Evolutionary conservation across 352 stramenopile genomes (phyloP).

Genomic region (Globisporangium spiculum): DNA sequence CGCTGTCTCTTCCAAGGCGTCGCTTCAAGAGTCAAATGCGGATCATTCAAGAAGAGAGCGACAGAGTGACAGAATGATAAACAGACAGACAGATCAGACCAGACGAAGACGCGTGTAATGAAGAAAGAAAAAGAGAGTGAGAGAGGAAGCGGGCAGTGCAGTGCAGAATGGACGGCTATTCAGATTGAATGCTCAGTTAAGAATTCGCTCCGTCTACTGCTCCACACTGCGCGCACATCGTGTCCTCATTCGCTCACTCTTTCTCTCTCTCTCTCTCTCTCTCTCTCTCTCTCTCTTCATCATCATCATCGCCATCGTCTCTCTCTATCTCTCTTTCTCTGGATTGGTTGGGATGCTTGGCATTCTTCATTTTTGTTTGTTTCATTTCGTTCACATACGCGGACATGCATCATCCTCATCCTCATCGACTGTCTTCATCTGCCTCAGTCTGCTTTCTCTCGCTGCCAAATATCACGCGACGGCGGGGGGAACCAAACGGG

Average conservation of each 20-base stretch:
- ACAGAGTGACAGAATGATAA: background rate
- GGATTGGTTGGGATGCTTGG: background rate
- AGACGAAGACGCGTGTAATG: background rate
- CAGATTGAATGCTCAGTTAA: background rate
- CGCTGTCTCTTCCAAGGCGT: background rate
- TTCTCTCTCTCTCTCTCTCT: no score
- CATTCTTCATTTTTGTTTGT: constrained; percentile 7
- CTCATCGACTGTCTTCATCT: constrained; percentile 1
- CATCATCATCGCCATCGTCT: background rate
- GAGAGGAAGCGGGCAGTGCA: background rate
- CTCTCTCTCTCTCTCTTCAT: background rate
- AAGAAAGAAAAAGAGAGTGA: background rate
- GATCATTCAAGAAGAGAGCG: background rate
- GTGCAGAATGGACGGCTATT: background rate
- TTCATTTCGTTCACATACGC: constrained; percentile 15
- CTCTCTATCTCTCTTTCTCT: background rate
- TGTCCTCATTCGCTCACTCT: background rate
- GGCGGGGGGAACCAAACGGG: background rate
- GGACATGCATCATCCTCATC: background rate
- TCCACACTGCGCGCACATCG: background rate
- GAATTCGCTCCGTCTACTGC: background rate
- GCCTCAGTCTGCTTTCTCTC: background rate
- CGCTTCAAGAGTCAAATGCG: background rate
- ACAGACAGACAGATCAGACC: background rate
- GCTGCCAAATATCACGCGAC: constrained; percentile 13